phyloP scores from a whole-genome alignment of 768 basidiomycete species.

The Termitomyces titanicus region DNA sequence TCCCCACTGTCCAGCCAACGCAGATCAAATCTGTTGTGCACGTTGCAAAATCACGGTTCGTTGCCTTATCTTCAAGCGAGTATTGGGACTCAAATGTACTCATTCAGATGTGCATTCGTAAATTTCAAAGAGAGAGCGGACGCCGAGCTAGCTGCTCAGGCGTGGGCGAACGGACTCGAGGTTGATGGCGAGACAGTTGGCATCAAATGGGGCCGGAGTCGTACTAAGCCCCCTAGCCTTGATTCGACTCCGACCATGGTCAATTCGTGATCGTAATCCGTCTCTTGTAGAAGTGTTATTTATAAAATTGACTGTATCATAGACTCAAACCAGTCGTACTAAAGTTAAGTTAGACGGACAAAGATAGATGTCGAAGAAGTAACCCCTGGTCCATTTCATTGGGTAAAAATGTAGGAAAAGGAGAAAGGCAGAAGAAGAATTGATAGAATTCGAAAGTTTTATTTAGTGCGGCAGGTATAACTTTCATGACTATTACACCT shows the following conservation, averaged over 20 bases:
- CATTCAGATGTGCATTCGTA: constrained; percentile 83
- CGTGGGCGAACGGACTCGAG: constrained; percentile 90
- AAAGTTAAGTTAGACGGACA: too few species aligned
- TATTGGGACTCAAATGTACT: neutral
- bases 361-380: too few species aligned
- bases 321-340: too few species aligned
- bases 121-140: constrained; percentile 81
- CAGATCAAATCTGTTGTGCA: constrained; percentile 83
- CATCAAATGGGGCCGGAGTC: constrained; percentile 89
- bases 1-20: constrained; percentile 58
- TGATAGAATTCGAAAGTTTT: too few species aligned
- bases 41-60: constrained; percentile 73
- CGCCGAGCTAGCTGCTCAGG: constrained; percentile 88
- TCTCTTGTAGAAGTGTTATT: neutral
- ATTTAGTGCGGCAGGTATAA: too few species aligned
- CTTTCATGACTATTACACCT: too few species aligned
- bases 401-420: too few species aligned
- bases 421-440: too few species aligned
- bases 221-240: constrained; percentile 30
- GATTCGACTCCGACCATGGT: constrained; percentile 17
- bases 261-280: constrained; percentile 6
- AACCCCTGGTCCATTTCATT: too few species aligned
- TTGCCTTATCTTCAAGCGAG: neutral
- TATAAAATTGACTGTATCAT: neutral
- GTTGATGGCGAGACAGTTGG: constrained; percentile 70